Evolutionary conservation across 2,329 filamentous ascomycete species (phyloP).

Genomic region (Alternaria novae-zelandiae): DNA sequence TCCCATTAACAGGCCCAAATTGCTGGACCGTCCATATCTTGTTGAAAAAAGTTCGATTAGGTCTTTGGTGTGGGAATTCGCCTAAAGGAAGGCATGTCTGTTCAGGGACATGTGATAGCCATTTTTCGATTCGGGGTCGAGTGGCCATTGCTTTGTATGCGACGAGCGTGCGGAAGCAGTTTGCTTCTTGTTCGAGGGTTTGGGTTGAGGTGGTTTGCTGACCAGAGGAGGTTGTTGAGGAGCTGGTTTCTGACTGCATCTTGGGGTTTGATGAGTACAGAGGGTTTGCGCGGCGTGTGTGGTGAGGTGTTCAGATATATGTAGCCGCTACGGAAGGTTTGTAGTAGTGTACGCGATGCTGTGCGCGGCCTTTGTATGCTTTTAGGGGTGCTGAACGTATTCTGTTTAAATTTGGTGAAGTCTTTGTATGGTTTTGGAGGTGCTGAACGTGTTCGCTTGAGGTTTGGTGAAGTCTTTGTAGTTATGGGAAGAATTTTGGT

Average conservation of each 20-base stretch:
- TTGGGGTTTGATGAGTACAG: neutral
- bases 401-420: neutral
- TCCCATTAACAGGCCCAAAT: neutral
- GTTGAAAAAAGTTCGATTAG: neutral
- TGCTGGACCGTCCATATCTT: neutral
- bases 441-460: neutral
- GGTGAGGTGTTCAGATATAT: neutral
- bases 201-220: neutral
- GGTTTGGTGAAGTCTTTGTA: neutral
- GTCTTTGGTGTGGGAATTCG: neutral
- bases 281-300: neutral
- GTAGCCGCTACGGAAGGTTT: neutral
- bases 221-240: neutral
- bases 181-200: neutral
- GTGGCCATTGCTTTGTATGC: neutral
- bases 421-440: neutral
- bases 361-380: neutral
- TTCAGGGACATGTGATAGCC: neutral
- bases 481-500: neutral
- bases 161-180: neutral
- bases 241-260: neutral
- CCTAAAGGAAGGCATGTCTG: neutral
- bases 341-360: neutral
- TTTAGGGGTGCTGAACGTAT: neutral
- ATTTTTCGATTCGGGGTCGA: neutral